phyloP scores from a whole-genome alignment of 192 early-diverging fungal genomes.

The Funneliformis geosporum region DNA sequence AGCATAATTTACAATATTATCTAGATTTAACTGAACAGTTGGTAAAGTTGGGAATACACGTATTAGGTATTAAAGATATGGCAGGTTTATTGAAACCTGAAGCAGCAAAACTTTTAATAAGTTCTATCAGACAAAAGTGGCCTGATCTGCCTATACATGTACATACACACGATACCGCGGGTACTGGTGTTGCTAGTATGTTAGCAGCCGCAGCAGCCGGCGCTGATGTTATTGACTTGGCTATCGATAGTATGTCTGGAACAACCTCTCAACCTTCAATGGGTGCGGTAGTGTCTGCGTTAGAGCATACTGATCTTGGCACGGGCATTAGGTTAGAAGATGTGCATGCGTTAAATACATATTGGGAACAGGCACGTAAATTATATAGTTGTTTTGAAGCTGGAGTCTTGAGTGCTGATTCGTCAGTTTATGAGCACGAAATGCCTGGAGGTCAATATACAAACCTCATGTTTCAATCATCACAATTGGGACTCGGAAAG shows the following conservation, averaged over 20 bases:
- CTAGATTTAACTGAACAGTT: conserved; percentile 86
- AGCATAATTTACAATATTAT: conserved; percentile 92
- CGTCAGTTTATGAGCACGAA: conserved; percentile 93
- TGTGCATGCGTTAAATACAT: conserved; percentile 82
- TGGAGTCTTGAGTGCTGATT: conserved; percentile 84
- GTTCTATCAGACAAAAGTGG: conserved; percentile 81
- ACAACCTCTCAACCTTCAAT: conserved; percentile 96
- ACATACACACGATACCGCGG: conserved; percentile 96
- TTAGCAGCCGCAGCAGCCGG: conserved; percentile 88
- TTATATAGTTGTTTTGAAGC: conserved; percentile 97
- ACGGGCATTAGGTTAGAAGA: conserved; percentile 85
- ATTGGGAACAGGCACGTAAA: conserved; percentile 96
- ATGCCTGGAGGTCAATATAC: conserved; percentile 99
- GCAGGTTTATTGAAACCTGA: conserved; percentile 93
- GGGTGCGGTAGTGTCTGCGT: conserved; percentile 88
- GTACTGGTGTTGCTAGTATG: conserved; percentile 96
- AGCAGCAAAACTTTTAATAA: conserved; percentile 83
- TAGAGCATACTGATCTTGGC: conserved; percentile 76
- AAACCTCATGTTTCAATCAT: conserved; percentile 96
- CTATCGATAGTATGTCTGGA: conserved; percentile 93
- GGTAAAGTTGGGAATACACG: conserved; percentile 88
- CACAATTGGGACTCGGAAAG: conserved; percentile 89
- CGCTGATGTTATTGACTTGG: conserved; percentile 92
- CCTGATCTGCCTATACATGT: conserved; percentile 94
- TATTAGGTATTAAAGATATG: conserved; percentile 95